A percentile compares a stretch with the other conserved stretches of the same genome.
These are phyloP conservation scores for Pestalotiopsis sp. DNA, from an alignment of 2,329 filamentous ascomycete species.

Conservation along the genomic window DNA sequence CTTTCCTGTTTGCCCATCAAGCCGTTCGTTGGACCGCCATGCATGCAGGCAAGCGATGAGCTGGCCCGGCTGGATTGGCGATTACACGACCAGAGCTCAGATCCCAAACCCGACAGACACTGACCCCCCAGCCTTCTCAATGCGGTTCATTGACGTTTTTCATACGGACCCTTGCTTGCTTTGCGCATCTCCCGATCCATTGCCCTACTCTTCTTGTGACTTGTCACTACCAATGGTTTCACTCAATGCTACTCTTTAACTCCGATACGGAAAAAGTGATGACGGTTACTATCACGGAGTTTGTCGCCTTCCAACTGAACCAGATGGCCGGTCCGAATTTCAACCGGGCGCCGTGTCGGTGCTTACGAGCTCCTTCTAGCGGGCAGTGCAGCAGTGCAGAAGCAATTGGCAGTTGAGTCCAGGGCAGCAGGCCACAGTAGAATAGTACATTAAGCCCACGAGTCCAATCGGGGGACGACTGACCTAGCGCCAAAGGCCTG, in stretches of 20 bases:
- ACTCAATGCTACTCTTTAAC: neutral
- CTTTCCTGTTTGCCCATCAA: neutral
- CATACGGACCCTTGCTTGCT: neutral
- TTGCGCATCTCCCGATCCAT: neutral
- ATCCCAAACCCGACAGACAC: neutral
- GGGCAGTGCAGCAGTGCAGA: neutral
- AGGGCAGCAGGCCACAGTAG: neutral
- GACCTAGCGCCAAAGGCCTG: neutral
- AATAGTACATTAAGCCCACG: neutral
- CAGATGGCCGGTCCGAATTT: neutral
- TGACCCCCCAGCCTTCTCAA: neutral
- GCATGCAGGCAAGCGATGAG: conserved; percentile 4
- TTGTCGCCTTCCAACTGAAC: neutral
- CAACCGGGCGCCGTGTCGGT: neutral
- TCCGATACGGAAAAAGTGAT: neutral
- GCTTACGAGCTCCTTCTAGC: neutral
- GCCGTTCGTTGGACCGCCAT: conserved; percentile 9
- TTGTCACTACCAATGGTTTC: too few relatives aligned
- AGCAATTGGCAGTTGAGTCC: neutral
- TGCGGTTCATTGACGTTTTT: neutral
- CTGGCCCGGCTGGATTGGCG: neutral
- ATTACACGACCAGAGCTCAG: neutral
- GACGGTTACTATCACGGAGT: neutral
- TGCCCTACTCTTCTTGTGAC: neutral
- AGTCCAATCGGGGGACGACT: neutral